These are phyloP conservation scores for Colletotrichum orbiculare DNA, from an alignment of 2,329 filamentous ascomycete genomes.

Conservation along the genomic window DNA sequence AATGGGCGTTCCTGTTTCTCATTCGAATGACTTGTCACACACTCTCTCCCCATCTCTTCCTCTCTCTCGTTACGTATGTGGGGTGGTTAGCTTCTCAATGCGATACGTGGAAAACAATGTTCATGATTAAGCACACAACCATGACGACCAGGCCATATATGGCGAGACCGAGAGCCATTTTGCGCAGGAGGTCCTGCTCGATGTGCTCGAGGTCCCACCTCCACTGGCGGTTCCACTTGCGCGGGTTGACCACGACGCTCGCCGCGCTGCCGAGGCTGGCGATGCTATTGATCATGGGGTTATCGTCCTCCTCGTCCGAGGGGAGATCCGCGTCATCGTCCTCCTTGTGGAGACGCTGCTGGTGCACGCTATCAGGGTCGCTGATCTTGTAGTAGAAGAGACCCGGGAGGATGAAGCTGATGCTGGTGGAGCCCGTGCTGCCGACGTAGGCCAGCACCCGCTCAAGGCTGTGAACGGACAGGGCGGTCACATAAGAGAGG, in stretches of 20 bases:
- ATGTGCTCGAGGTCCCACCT: conserved; percentile 72
- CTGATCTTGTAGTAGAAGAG: conserved; percentile 99
- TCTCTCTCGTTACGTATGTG: not conserved
- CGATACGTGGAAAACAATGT: conserved; percentile 79
- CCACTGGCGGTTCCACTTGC: conserved; percentile 66
- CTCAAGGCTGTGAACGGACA: conserved; percentile 90
- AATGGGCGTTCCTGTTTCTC: not conserved
- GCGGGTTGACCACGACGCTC: conserved; percentile 49
- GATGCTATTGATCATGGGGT: conserved; percentile 57
- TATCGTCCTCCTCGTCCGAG: conserved; percentile 55
- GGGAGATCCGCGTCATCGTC: conserved; percentile 84
- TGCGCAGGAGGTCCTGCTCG: conserved; percentile 74
- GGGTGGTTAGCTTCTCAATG: conserved; percentile 56
- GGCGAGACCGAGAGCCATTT: conserved; percentile 78
- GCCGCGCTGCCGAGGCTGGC: conserved; percentile 56
- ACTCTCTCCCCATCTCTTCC: conserved; percentile 18
- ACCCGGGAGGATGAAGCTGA: conserved; percentile 95
- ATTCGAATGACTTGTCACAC: conserved; percentile 9
- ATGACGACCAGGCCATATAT: conserved; percentile 90
- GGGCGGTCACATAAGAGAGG: conserved; percentile 85
- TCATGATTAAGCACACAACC: conserved; percentile 86
- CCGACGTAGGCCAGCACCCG: conserved; percentile 95
- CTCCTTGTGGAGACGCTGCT: conserved; percentile 89
- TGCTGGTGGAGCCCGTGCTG: conserved; percentile 92
- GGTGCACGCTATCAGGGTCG: conserved; percentile 84